phyloP scores from a whole-genome alignment of 1,284 basidiomycete species.

The Baeospora myosura region DNA sequence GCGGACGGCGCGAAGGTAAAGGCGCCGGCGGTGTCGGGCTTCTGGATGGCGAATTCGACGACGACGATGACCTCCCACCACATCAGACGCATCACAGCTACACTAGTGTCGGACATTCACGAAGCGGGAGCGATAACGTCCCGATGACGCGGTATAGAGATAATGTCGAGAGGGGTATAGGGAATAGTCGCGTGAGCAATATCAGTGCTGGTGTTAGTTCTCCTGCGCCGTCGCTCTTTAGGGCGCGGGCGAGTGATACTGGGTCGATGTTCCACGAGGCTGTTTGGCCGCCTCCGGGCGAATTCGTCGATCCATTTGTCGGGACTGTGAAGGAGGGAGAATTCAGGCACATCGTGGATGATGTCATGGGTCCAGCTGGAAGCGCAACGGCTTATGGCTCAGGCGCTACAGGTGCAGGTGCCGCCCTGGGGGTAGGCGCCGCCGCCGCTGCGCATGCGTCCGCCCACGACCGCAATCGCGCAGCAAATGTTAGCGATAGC shows the following conservation, averaged over 20 bases:
- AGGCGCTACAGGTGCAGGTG: not conserved
- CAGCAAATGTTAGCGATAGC: not conserved
- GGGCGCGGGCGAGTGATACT: conserved; percentile 34
- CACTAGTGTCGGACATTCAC: conserved; percentile 18
- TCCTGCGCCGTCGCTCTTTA: conserved; percentile 28
- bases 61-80: conserved; percentile 95
- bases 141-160: conserved; percentile 20
- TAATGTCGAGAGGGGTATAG: conserved; percentile 2
- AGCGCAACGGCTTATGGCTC: not conserved
- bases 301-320: conserved; percentile 41
- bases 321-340: conserved; percentile 23
- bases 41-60: conserved; percentile 86
- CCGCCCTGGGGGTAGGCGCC: not conserved
- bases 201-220: conserved; percentile 2
- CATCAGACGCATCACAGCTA: conserved; percentile 39
- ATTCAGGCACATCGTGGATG: conserved; percentile 38
- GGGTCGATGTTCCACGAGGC: conserved; percentile 46
- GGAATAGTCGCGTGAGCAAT: not conserved
- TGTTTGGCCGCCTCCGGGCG: conserved; percentile 40
- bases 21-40: conserved; percentile 97
- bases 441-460: conserved; percentile 2
- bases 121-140: conserved; percentile 24
- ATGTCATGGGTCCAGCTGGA: conserved; percentile 40
- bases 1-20: conserved; percentile 59
- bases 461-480: conserved; percentile 3